Evolutionary conservation across 2,329 filamentous ascomycete species (phyloP).

Genomic region (Scleromitrula shiraiana): DNA sequence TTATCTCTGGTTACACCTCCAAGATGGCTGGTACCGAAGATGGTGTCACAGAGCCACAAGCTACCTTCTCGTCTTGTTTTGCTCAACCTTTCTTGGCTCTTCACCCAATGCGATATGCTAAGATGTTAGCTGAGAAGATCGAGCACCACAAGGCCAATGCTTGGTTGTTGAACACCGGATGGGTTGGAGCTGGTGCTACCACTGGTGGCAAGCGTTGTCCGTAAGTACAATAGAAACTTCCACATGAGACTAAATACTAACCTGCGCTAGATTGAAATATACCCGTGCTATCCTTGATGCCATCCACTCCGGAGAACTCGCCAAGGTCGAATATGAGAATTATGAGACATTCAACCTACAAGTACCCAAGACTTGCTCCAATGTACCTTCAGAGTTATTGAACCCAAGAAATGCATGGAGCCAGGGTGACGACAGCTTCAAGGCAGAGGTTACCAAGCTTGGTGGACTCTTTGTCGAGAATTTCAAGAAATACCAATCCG

Average conservation of each 20-base stretch:
- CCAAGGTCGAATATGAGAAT: constrained; percentile 84
- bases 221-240: constrained; percentile 17
- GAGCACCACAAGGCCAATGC: constrained; percentile 89
- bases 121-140: constrained; percentile 98
- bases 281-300: constrained; percentile 96
- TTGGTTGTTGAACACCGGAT: constrained; percentile 97
- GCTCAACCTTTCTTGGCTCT: constrained; percentile 98
- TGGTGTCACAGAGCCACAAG: constrained; percentile 92
- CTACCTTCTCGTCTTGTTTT: constrained; percentile 98
- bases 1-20: constrained; percentile 98
- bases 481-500: constrained; percentile 88
- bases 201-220: constrained; percentile 96
- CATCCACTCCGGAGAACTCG: constrained; percentile 94
- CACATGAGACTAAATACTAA: constrained; percentile 9
- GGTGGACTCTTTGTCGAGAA: constrained; percentile 88
- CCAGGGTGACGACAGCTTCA: constrained; percentile 71
- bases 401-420: constrained; percentile 95
- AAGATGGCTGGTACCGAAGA: constrained; percentile 99
- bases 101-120: constrained; percentile 97
- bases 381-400: constrained; percentile 83
- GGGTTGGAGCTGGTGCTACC: constrained; percentile 85
- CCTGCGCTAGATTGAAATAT: constrained; percentile 63
- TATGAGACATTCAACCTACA: constrained; percentile 96
- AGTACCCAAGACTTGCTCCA: constrained; percentile 86
- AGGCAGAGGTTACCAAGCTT: constrained; percentile 82